Conservation (phyloP, 805 yeast species). For the Candida pini region DNA sequence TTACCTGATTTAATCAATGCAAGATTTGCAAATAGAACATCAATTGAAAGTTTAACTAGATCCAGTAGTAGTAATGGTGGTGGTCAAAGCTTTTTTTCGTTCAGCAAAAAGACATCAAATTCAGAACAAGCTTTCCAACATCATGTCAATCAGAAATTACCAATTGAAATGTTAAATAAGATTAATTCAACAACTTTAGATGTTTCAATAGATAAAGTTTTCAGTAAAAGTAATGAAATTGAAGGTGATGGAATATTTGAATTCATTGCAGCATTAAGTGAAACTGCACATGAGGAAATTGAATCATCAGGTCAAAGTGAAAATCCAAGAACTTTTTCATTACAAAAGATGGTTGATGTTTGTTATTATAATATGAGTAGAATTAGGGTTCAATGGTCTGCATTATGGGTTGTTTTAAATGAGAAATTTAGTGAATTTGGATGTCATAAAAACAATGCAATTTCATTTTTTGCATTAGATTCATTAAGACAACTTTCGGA, state of each 20-base stretch:
- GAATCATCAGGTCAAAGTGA: slow-evolving; percentile 77
- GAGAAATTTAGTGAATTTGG: slow-evolving; percentile 82
- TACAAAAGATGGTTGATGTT: slow-evolving; percentile 94
- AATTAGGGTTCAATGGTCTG: slow-evolving; percentile 94
- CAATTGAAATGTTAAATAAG: slow-evolving; percentile 49
- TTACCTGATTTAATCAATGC: slow-evolving; percentile 85
- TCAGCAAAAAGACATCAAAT: slow-evolving; percentile 46
- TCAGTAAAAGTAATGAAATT: slow-evolving; percentile 72
- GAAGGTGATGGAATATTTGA: slow-evolving; percentile 80
- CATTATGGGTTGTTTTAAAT: slow-evolving; percentile 91
- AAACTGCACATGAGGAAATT: slow-evolving; percentile 85
- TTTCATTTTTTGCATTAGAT: slow-evolving; percentile 87
- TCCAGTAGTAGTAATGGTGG: slow-evolving; percentile 26
- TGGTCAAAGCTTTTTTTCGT: slow-evolving; percentile 49
- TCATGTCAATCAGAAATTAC: slow-evolving; percentile 64
- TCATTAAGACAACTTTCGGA: slow-evolving; percentile 88
- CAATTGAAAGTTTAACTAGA: slow-evolving; percentile 50
- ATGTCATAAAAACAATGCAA: slow-evolving; percentile 66
- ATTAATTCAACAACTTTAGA: slow-evolving; percentile 64
- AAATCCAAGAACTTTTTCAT: slow-evolving; percentile 85
- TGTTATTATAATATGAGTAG: slow-evolving; percentile 97
- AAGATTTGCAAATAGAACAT: slow-evolving; percentile 50
- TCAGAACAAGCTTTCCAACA: slow-evolving; percentile 65
- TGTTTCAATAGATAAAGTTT: slow-evolving; percentile 80
- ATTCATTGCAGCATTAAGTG: slow-evolving; percentile 82